Evolutionary conservation across 441 rosid genomes (phyloP), one percentile per base, ranked within the genome.

Genomic region (Eruca vesicaria): DNA sequence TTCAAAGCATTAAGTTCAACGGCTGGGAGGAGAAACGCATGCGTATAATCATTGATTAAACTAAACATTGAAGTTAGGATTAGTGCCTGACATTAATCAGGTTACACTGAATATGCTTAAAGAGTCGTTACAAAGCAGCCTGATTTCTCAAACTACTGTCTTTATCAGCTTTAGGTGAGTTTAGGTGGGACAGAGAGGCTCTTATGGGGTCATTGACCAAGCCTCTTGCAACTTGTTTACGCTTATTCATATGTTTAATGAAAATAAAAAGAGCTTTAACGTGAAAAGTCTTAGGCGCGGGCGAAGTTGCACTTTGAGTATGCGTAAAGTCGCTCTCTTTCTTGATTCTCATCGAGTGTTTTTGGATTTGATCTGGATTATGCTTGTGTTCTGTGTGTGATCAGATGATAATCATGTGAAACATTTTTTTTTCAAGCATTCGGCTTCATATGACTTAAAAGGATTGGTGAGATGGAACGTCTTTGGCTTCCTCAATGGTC

Each of bases 371-470:
- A 43, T 43, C n/a, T 43, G 9, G 20, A 16, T 45, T 45, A 45
- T 16, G 20, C 20, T 45, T 15, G 7, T 38, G 45, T 38, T 38
- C n/a, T 38, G 43, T 36, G 50, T 45, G 53, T 15, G 53, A 43
- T 43, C 52, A 1, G 52, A 48, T 48, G 55, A 48, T 6, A 48
- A 48, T 48, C 55, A 48, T 48, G 4, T 48, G 20, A 53, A 55
- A 55, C 53, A 15, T 43, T 43, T 10, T 26, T 10, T 26, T 11
- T 48, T 12, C 7, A 63, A 63, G 63, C 7, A 21, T 18, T 38
- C 63, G 0, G 91, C 72, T 82, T 53, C 73, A 43, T 89, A 67
- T 85, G 82, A 77, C 96, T 95, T 11, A 88, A 84, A 81, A 95
- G 26, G 97, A 57, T 77, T 95, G 90, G 97, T 95, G 80, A 83